Percentiles rank a stretch among this genome's conserved stretches.
These are phyloP conservation scores for Neurospora pannonica DNA, from an alignment of 495 filamentous ascomycete genomes.

Conservation along the genomic window DNA sequence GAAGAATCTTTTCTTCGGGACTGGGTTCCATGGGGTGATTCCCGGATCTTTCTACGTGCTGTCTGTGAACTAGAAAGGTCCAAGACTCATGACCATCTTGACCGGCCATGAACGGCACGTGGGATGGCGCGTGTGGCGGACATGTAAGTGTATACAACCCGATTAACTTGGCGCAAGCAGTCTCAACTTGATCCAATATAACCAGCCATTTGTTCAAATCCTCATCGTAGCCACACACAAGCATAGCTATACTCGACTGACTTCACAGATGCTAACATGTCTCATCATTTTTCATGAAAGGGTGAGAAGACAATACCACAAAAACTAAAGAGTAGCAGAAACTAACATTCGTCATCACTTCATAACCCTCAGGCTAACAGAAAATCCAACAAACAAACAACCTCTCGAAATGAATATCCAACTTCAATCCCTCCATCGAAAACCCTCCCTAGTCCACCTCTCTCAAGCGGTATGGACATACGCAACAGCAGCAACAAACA, in stretches of 20 bases:
- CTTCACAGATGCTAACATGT: no score
- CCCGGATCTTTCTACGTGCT: conserved; percentile 1
- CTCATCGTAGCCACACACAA: conserved; percentile 6
- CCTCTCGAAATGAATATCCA: not conserved
- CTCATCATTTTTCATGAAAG: not conserved
- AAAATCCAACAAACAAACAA: not conserved
- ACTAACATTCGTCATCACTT: not conserved
- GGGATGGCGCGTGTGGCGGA: not conserved
- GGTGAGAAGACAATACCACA: not conserved
- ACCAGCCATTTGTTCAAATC: conserved; percentile 8
- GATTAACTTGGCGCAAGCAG: not conserved
- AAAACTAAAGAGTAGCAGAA: not conserved
- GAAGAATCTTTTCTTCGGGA: conserved; percentile 3
- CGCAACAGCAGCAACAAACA: conserved; percentile 16
- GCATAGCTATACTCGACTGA: no score
- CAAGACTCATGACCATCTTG: conserved; percentile 4
- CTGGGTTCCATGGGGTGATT: conserved; percentile 1
- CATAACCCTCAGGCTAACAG: not conserved
- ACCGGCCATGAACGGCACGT: not conserved
- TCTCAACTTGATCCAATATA: not conserved
- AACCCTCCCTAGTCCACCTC: not conserved
- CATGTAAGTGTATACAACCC: not conserved
- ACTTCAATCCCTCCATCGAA: not conserved
- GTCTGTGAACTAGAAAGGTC: conserved; percentile 4
- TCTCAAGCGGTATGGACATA: conserved; percentile 2